A percentile compares a stretch with the other conserved stretches of the same genome.
These are phyloP conservation scores for Kwoniella sp. DNA, from an alignment of 768 basidiomycete species.

Conservation along the genomic window DNA sequence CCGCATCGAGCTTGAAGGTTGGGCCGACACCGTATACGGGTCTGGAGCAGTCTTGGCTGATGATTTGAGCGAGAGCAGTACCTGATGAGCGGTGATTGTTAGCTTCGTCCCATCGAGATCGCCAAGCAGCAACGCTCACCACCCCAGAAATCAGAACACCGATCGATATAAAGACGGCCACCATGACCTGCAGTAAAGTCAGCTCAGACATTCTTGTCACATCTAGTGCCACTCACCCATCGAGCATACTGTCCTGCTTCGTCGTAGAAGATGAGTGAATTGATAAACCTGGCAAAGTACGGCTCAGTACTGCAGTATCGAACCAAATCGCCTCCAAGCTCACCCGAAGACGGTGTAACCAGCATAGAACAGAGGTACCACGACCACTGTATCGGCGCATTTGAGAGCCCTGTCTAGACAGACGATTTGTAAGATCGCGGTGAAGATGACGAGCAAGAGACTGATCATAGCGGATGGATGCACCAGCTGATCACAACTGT, in stretches of 20 bases:
- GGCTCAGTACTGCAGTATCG: neutral
- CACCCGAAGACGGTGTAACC: constrained; percentile 42
- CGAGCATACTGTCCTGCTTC: constrained; percentile 77
- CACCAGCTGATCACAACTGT: constrained; percentile 55
- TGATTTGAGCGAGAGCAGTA: constrained; percentile 81
- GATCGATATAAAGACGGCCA: constrained; percentile 82
- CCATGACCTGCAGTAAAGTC: constrained; percentile 53
- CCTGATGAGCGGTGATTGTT: constrained; percentile 18
- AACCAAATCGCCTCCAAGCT: neutral
- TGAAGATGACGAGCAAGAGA: constrained; percentile 57
- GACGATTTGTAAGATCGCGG: constrained; percentile 83
- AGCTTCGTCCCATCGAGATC: neutral
- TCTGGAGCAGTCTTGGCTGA: constrained; percentile 37
- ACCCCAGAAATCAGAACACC: constrained; percentile 82
- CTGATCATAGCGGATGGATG: constrained; percentile 76
- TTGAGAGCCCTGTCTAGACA: constrained; percentile 86
- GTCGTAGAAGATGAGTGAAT: constrained; percentile 72
- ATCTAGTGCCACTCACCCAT: constrained; percentile 57
- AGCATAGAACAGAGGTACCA: constrained; percentile 92
- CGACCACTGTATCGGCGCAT: constrained; percentile 66
- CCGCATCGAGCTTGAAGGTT: constrained; percentile 22
- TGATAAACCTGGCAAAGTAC: constrained; percentile 56
- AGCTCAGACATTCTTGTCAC: neutral
- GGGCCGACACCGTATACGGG: constrained; percentile 34
- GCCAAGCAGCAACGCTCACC: constrained; percentile 43